Evolutionary conservation across 2,329 filamentous ascomycete species (phyloP), one percentile per base, ranked within the genome.

Genomic region (Fusarium camptoceras): DNA sequence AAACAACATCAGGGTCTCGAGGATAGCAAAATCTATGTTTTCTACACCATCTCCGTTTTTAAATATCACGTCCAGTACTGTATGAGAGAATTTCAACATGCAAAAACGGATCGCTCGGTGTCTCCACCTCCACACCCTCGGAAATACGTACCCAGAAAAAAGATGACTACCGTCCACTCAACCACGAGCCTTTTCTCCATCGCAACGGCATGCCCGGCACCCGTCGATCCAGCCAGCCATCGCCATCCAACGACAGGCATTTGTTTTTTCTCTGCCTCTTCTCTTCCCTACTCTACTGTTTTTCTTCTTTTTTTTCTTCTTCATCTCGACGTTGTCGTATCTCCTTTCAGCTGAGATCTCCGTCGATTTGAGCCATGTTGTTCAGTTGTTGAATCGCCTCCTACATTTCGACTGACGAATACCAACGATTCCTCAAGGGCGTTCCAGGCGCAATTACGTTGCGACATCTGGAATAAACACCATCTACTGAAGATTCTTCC

Each of bases 1-100:
- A 2, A 11, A 24, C 6, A 14, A 27, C 14, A 18, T 11, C 8
- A 14, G 14, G n/a, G 6, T 15, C 3, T 22, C 8, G 3, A n/a
- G 12, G 25, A n/a, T 22, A 20, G 10, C 9, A 10, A 22, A 15
- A 3, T 20, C 2, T 20, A 24, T 37, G 10, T 18, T 9, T 25
- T 24, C 20, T 55, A 25, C 51, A 39, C 49, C 59, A 42, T 59
- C 48, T 50, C 18, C 49, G 42, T 46, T 61, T 48, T 39, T 37
- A 37, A 39, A 46, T 63, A 53, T 59, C 55, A 43, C 34, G 27
- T 28, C 22, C 44, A 57, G 41, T 74, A 71, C 43, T 55, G 39
- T 74, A 73, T 75, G 73, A 75, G 73, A 74, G 66, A 75, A 74
- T 74, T 75, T 71, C 68, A 14, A 66, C 22, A 30, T 49, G 47